These are phyloP conservation scores for Acephala macrosclerotiorum DNA, from an alignment of 2,329 filamentous ascomycete species.

Conservation along the genomic window DNA sequence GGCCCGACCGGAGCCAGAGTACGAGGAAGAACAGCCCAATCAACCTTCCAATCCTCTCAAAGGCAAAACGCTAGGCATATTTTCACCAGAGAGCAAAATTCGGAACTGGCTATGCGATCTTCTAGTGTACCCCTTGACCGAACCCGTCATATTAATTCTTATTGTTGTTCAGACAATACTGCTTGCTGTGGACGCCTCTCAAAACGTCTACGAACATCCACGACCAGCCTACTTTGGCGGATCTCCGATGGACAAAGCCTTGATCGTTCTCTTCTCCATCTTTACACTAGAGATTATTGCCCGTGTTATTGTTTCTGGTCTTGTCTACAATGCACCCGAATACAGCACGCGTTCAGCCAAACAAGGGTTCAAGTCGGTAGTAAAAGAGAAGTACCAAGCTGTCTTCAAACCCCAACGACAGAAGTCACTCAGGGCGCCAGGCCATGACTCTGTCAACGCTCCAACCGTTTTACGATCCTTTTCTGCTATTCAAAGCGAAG, in stretches of 20 bases:
- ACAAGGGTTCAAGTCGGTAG: conserved; percentile 74
- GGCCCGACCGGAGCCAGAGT: conserved; percentile 28
- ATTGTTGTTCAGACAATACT: conserved; percentile 90
- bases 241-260: conserved; percentile 52
- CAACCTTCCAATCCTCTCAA: conserved; percentile 77
- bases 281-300: conserved; percentile 88
- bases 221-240: conserved; percentile 72
- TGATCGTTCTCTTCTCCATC: conserved; percentile 84
- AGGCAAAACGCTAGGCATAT: conserved; percentile 86
- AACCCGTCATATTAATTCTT: conserved; percentile 84
- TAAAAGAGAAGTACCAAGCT: conserved; percentile 77
- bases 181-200: conserved; percentile 83
- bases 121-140: conserved; percentile 84
- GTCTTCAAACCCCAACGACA: conserved; percentile 85
- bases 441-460: conserved; percentile 33
- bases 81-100: conserved; percentile 78
- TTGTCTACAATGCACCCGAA: conserved; percentile 87
- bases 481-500: conserved; percentile 69
- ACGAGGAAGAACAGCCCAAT: conserved; percentile 36
- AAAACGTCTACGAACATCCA: conserved; percentile 69
- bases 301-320: conserved; percentile 90
- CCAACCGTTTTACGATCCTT: conserved; percentile 42
- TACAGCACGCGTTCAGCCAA: conserved; percentile 90
- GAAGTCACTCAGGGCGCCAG: conserved; percentile 35
- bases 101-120: conserved; percentile 81